phyloP scores from a whole-genome alignment of 2,329 filamentous ascomycete species.

The Rhinocladiella similis region DNA sequence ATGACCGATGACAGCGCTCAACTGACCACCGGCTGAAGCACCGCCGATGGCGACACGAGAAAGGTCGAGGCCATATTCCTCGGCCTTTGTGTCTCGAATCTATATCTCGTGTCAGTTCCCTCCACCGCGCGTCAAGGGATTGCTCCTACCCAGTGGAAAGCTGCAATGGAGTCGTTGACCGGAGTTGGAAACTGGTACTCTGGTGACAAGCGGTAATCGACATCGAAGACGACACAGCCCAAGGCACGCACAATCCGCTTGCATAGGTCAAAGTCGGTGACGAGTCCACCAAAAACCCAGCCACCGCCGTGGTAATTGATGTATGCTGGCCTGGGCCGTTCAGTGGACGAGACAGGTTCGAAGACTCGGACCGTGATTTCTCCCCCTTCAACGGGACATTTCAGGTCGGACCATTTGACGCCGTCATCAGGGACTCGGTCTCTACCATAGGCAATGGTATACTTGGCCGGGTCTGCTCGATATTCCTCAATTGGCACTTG shows the following conservation, averaged over 20 bases:
- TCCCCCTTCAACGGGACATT: slow-evolving; percentile 40
- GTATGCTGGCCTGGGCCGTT: slow-evolving; percentile 40
- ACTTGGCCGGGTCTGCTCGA: slow-evolving; percentile 41
- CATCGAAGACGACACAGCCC: slow-evolving; percentile 45
- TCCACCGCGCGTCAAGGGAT: too few species aligned
- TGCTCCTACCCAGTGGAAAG: slow-evolving; percentile 39
- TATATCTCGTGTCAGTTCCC: neutral
- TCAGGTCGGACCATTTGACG: slow-evolving; percentile 42
- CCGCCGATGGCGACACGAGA: slow-evolving; percentile 41
- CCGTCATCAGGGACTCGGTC: slow-evolving; percentile 36
- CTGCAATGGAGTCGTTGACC: slow-evolving; percentile 42
- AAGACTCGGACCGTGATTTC: slow-evolving; percentile 44
- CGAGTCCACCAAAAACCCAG: slow-evolving; percentile 46
- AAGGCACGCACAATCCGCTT: slow-evolving; percentile 42
- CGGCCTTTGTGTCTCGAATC: neutral
- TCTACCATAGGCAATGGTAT: slow-evolving; percentile 41
- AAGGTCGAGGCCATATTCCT: slow-evolving; percentile 36
- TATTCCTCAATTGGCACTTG: slow-evolving; percentile 43
- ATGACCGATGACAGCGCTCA: slow-evolving; percentile 41
- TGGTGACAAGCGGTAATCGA: slow-evolving; percentile 37
- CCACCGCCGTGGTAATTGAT: slow-evolving; percentile 45
- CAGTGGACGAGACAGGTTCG: slow-evolving; percentile 34
- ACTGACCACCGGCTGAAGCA: slow-evolving; percentile 41
- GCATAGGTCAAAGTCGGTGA: slow-evolving; percentile 42
- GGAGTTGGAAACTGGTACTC: slow-evolving; percentile 25